These are phyloP conservation scores for Termitomyces heimii DNA, from an alignment of 768 basidiomycete species.

Conservation along the genomic window DNA sequence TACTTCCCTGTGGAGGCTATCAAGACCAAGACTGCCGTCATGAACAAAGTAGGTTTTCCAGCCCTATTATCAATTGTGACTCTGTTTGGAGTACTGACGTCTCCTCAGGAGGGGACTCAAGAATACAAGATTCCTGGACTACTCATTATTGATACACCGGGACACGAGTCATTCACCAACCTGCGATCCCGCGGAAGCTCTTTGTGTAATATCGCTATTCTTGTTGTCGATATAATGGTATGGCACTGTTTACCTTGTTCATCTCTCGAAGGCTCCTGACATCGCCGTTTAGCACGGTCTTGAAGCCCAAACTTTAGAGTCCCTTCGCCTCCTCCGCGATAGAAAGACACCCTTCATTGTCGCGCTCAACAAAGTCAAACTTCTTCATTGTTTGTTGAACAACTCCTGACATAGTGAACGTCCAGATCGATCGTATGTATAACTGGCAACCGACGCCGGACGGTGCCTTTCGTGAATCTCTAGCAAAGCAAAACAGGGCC, in stretches of 20 bases:
- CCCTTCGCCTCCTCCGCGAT: constrained; percentile 84
- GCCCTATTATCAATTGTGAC: neutral
- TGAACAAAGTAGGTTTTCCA: constrained; percentile 62
- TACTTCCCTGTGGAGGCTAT: constrained; percentile 98
- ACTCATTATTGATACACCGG: constrained; percentile 95
- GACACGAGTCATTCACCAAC: constrained; percentile 99
- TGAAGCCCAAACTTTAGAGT: constrained; percentile 97
- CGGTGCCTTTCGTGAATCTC: constrained; percentile 82
- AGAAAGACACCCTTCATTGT: constrained; percentile 98
- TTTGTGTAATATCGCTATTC: constrained; percentile 96
- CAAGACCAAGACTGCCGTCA: constrained; percentile 85
- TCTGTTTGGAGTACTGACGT: neutral
- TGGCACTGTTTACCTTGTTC: constrained; percentile 9
- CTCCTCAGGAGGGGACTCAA: constrained; percentile 59
- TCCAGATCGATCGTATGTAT: constrained; percentile 94
- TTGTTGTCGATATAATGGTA: constrained; percentile 98
- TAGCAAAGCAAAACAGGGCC: constrained; percentile 70
- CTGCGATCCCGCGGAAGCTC: constrained; percentile 93
- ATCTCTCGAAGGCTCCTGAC: constrained; percentile 1
- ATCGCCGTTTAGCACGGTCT: constrained; percentile 72
- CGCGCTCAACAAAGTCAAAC: constrained; percentile 85
- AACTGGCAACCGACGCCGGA: constrained; percentile 83
- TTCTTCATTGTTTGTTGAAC: neutral
- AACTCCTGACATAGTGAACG: neutral
- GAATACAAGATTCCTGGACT: constrained; percentile 98